Percentiles rank a stretch among this genome's conserved stretches.
Conservation (phyloP, 2,329 filamentous ascomycete species). For the Botryosphaeria dothidea region DNA sequence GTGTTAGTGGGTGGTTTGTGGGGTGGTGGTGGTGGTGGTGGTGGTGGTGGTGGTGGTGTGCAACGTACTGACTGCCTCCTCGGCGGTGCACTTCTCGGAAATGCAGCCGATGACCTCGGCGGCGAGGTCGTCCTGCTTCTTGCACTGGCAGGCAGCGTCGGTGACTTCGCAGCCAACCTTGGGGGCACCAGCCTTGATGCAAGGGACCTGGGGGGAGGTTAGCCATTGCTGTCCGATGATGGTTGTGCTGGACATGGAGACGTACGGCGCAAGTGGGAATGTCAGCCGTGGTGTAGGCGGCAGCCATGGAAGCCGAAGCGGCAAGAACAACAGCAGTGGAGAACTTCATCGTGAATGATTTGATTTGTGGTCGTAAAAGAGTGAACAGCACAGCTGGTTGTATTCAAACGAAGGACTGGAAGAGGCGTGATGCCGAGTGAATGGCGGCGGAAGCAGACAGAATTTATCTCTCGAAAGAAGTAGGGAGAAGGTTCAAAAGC, state of each 20-base stretch:
- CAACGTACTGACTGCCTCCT: conserved; percentile 43
- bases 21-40: background rate
- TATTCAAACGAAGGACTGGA: conserved; percentile 1
- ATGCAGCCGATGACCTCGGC: conserved; percentile 43
- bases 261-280: conserved; percentile 39
- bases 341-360: conserved; percentile 6
- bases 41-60: background rate
- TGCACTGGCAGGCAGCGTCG: conserved; percentile 57
- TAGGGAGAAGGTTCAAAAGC: background rate
- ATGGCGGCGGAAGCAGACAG: background rate
- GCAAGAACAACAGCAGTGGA: conserved; percentile 7
- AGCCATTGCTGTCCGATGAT: background rate
- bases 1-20: background rate
- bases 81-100: conserved; percentile 36
- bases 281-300: conserved; percentile 18
- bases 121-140: conserved; percentile 39
- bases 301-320: conserved; percentile 15
- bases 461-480: background rate
- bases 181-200: conserved; percentile 49
- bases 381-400: background rate
- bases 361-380: background rate
- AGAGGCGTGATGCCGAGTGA: background rate
- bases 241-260: background rate
- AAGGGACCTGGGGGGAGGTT: conserved; percentile 41
- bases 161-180: conserved; percentile 49